Evolutionary conservation across 768 basidiomycete genomes (phyloP).

Genomic region (Tephrocybe sp.): DNA sequence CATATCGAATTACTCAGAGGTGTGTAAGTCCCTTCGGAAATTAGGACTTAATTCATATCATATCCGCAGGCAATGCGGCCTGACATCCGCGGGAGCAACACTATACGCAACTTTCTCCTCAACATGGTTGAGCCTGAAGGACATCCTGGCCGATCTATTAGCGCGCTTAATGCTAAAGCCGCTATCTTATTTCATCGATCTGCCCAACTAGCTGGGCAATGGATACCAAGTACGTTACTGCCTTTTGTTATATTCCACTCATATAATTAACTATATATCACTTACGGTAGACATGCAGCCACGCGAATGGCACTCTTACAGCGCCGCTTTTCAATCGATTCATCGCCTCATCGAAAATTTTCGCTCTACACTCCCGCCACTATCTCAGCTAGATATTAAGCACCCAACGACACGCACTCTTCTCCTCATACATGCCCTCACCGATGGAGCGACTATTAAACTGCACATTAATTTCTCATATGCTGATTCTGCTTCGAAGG

Average conservation of each 20-base stretch:
- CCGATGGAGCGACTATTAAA: constrained; percentile 49
- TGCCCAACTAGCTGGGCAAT: constrained; percentile 49
- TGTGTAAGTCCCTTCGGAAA: constrained; percentile 18
- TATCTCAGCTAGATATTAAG: constrained; percentile 28
- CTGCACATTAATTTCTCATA: constrained; percentile 49
- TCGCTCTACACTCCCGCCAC: constrained; percentile 31
- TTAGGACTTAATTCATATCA: constrained; percentile 13
- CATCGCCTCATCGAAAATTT: constrained; percentile 45
- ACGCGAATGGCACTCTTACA: constrained; percentile 41
- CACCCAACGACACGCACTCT: constrained; percentile 35
- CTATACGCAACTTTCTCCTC: constrained; percentile 47
- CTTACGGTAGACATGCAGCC: constrained; percentile 34
- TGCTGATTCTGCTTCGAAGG: constrained; percentile 38
- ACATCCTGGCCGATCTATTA: constrained; percentile 34
- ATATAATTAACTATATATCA: not conserved
- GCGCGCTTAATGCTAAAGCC: constrained; percentile 50
- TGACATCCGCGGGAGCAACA: constrained; percentile 44
- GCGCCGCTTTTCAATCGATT: constrained; percentile 41
- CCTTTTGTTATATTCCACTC: not conserved
- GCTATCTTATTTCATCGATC: constrained; percentile 59
- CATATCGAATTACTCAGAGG: constrained; percentile 35
- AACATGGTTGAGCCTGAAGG: constrained; percentile 28
- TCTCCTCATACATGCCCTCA: constrained; percentile 47
- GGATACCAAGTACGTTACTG: constrained; percentile 35
- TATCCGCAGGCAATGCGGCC: constrained; percentile 39